Evolutionary conservation across 441 rosid genomes (phyloP), one percentile per base, ranked within the genome.

Genomic region (Cnidoscolus chayamansa): DNA sequence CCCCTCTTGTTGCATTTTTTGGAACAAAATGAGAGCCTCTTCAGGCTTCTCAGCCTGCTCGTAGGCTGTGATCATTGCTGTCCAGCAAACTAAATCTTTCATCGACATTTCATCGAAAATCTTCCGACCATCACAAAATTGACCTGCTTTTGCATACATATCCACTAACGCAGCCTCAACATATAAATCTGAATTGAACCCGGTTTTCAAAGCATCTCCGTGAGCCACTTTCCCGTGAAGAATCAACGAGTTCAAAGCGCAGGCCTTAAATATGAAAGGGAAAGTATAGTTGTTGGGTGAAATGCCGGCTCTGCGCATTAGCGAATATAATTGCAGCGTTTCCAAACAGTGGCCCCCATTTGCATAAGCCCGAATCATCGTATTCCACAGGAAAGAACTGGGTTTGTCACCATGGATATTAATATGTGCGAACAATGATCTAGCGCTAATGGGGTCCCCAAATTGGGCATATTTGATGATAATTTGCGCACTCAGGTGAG

Each of bases 81-180:
- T 88, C 89, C 92, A 84, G 74, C 82, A 81, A 70, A 88, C 84
- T 63, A 84, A 70, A 80, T 87, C 91, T 62, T 81, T 84, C 30
- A 25, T n/a, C 35, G 75, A 57, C 88, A 88, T 87, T 83, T 82
- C 75, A 65, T 86, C 88, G 56, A 86, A 84, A 13, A 86, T 67
- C 82, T 81, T 80, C 71, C 78, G 68, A 61, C 70, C 84, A 70
- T 78, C 83, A 53, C 64, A 58, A 20, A 75, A 81, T 71, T 55
- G 72, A 32, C 80, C 81, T 57, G 82, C 77, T 72, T 81, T 85
- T 2, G 85, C 81, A 12, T 84, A 79, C 78, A 83, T 74, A 17
- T 72, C 79, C 9, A 81, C 77, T 71, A 86, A 68, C 62, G 86
- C 87, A 59, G 85, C 83, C 74, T 74, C 79, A 19, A 84, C 88